phyloP scores from a whole-genome alignment of 2,329 filamentous ascomycete species.

The Sordariomycetes sp. region DNA sequence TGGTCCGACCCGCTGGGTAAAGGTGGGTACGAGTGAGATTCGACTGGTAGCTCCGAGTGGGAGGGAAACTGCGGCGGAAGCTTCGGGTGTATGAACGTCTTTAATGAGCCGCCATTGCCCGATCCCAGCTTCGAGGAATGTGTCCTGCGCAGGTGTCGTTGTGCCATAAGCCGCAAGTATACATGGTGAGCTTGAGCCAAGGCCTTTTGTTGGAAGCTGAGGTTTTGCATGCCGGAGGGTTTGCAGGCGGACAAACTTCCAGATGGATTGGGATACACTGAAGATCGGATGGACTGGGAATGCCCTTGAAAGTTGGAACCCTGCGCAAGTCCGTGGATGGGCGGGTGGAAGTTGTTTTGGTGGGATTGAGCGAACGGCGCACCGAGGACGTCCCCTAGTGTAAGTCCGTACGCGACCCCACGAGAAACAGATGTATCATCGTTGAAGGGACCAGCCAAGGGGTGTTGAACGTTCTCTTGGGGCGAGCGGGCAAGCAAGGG shows the following conservation, averaged over 20 bases:
- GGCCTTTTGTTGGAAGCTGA: conserved; percentile 54
- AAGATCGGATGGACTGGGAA: not conserved
- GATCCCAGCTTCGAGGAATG: not conserved
- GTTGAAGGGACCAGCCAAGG: not conserved
- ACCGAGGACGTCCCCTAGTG: not conserved
- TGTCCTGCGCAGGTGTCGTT: conserved; percentile 16
- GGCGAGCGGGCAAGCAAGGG: not conserved
- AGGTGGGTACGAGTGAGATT: not conserved
- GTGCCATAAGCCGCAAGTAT: conserved; percentile 60
- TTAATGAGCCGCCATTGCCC: not conserved
- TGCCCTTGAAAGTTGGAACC: not conserved
- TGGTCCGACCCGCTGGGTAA: not conserved
- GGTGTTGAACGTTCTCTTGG: not conserved
- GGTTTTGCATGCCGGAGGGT: not conserved
- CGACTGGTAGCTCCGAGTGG: not conserved
- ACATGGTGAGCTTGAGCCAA: conserved; percentile 60
- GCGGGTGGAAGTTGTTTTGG: not conserved
- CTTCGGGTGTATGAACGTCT: not conserved
- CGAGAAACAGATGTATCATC: not conserved
- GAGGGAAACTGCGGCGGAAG: not conserved
- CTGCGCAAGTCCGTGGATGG: not conserved
- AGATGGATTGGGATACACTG: not conserved
- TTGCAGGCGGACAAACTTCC: not conserved
- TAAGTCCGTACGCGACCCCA: not conserved
- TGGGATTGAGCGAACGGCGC: not conserved